Base-by-base conservation (phyloP, 495 filamentous ascomycete species). In the Oleoguttula mirabilis region DNA sequence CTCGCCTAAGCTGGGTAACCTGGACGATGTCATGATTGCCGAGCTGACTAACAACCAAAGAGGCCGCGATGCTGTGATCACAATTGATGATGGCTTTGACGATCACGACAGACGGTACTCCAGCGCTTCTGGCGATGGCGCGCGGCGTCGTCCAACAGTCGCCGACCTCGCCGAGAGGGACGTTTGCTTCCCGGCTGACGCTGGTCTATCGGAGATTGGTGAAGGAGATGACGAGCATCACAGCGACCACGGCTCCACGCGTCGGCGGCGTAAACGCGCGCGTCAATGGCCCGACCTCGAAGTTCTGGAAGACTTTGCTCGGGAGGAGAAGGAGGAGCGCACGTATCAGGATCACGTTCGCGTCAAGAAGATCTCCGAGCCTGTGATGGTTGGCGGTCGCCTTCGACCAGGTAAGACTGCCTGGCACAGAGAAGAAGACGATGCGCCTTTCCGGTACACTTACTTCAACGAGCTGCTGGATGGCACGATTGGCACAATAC, bases 391-490 rank as follows among this genome's bases (percentile, higher is more conserved):
- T 38, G 85, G 82, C 36, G 90, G 90, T 6, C 73, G 90, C 40
- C 58, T 96, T 37, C 76, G 90, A 7, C 86, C 90, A 6, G 78
- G 84, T 45, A 84, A 81, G 51, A 60, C 63, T 39, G 66, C 69
- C 4, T 98, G 90, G 90, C 85, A 88, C 58, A 72, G 78, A 19
- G 77, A 82, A 43, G 84, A 90, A 50, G 87, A 94, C 27, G 92
- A 94, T 38, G 78, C 78, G 1, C 90, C 90, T 0, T 98, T 92
- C 56, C 75, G 90, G 32, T 96, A 93, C 57, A 98, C 90, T 2
- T 98, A 98, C 55, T 98, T 98, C 69, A 95, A 94, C 58, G 90
- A 96, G 54, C 85, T 94, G 48, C 84, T 96, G 45, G 77, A 79
- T 35, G 86, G 80, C 54, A 96, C 90, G 0, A 90, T 96, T 14